phyloP scores from a whole-genome alignment of 2,329 filamentous ascomycete species.

The Apiospora kogelbergensis region DNA sequence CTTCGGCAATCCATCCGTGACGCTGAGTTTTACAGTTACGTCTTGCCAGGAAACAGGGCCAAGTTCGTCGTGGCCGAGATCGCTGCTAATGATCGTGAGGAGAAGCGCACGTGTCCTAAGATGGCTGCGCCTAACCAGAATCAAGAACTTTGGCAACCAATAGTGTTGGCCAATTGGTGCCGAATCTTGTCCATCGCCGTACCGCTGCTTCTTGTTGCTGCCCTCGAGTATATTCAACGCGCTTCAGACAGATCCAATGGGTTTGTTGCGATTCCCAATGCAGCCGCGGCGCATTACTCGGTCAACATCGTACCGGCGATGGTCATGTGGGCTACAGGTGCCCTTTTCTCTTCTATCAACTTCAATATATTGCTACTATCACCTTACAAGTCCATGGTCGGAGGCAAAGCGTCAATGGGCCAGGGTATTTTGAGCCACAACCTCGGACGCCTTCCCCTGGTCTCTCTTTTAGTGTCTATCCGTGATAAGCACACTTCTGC shows the following conservation, averaged over 20 bases:
- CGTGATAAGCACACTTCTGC: not conserved
- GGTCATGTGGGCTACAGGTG: not conserved
- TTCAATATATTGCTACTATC: constrained; percentile 2
- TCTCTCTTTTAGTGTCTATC: not conserved
- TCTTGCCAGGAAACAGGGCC: not conserved
- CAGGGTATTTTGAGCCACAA: constrained; percentile 5
- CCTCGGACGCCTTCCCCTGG: constrained; percentile 8
- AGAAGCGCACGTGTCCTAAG: not conserved
- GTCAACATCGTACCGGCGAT: not conserved
- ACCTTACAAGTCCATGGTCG: constrained; percentile 2
- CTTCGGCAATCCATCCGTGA: not conserved
- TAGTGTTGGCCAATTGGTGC: not conserved
- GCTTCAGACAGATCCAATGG: not conserved
- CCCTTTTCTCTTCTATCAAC: constrained; percentile 8
- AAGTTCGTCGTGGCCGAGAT: not conserved
- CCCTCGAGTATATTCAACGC: constrained; percentile 9
- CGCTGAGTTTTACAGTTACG: not conserved
- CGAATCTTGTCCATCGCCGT: not conserved
- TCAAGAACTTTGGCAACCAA: not conserved
- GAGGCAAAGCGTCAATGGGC: not conserved
- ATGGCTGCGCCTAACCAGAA: rapidly evolving
- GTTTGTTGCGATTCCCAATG: not conserved
- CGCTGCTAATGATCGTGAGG: rapidly evolving
- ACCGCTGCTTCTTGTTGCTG: constrained; percentile 1
- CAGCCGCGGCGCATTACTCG: not conserved